Conservation (phyloP, 2,329 filamentous ascomycete genomes). For the Colletotrichum sp. region DNA sequence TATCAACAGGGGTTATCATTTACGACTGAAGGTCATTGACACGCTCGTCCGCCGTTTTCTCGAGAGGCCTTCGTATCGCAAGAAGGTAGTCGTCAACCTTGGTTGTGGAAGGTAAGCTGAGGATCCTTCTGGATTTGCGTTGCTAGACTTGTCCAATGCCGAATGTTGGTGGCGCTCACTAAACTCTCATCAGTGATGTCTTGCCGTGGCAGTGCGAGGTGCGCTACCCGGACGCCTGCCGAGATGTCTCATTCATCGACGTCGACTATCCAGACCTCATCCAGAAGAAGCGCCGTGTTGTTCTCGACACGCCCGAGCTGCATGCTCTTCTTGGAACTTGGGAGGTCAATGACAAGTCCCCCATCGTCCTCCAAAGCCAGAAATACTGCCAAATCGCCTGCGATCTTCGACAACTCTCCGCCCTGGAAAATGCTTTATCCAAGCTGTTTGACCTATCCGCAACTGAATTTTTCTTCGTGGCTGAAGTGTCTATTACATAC, state of each 20-base stretch:
- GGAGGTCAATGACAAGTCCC: constrained; percentile 53
- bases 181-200: constrained; percentile 65
- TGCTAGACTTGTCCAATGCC: background rate
- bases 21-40: constrained; percentile 84
- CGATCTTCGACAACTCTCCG: constrained; percentile 72
- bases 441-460: constrained; percentile 56
- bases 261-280: constrained; percentile 87
- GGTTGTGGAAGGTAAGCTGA: constrained; percentile 85
- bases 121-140: background rate
- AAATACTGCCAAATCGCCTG: constrained; percentile 83
- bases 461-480: constrained; percentile 75
- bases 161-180: constrained; percentile 6
- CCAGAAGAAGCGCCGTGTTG: constrained; percentile 71
- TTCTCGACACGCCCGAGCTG: constrained; percentile 68
- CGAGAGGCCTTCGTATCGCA: constrained; percentile 51
- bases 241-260: constrained; percentile 74
- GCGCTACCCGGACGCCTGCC: constrained; percentile 64
- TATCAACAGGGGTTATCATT: constrained; percentile 89
- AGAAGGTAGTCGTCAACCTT: constrained; percentile 81
- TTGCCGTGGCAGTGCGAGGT: constrained; percentile 83
- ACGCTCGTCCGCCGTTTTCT: constrained; percentile 77
- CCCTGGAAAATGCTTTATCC: constrained; percentile 64
- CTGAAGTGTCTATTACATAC: constrained; percentile 91
- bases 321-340: constrained; percentile 62
- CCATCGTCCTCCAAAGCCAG: constrained; percentile 67